phyloP scores from a whole-genome alignment of 225 moss, liverwort and hornwort species.

The Ulota crispa region DNA sequence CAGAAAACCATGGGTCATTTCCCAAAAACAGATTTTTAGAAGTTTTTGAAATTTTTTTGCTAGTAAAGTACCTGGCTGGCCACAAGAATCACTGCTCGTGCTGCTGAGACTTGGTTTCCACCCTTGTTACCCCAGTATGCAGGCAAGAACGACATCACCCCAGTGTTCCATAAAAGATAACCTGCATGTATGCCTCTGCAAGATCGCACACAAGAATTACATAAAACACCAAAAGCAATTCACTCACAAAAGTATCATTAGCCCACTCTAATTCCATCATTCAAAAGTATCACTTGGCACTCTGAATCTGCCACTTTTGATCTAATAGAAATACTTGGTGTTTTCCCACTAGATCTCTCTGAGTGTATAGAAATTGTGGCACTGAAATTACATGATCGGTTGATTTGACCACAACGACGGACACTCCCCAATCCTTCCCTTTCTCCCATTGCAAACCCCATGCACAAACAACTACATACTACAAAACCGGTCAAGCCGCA shows the following conservation, averaged over 20 bases:
- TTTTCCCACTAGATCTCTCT: too few relatives aligned
- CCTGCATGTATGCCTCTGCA: constrained; percentile 63
- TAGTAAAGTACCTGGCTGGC: constrained; percentile 66
- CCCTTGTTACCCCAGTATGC: constrained; percentile 46
- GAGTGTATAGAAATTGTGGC: too few relatives aligned
- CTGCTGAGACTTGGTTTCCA: constrained; percentile 61
- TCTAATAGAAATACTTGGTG: too few relatives aligned
- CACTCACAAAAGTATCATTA: neutral
- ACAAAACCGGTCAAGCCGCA: too few relatives aligned
- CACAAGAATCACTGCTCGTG: constrained; percentile 78
- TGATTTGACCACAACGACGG: too few relatives aligned
- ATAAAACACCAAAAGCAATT: neutral
- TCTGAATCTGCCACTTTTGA: neutral
- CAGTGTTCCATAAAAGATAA: constrained; percentile 58
- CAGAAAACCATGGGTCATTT: neutral
- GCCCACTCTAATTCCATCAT: neutral
- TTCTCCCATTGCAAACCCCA: too few relatives aligned
- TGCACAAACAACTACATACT: too few relatives aligned
- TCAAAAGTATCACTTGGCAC: too few relatives aligned
- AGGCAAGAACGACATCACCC: constrained; percentile 59
- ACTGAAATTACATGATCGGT: too few relatives aligned
- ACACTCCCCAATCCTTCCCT: too few relatives aligned
- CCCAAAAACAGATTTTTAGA: neutral
- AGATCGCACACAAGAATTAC: constrained; percentile 15
- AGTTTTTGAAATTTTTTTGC: neutral